phyloP scores from a whole-genome alignment of 352 stramenopile species.

The Peronosclerospora sorghi region DNA sequence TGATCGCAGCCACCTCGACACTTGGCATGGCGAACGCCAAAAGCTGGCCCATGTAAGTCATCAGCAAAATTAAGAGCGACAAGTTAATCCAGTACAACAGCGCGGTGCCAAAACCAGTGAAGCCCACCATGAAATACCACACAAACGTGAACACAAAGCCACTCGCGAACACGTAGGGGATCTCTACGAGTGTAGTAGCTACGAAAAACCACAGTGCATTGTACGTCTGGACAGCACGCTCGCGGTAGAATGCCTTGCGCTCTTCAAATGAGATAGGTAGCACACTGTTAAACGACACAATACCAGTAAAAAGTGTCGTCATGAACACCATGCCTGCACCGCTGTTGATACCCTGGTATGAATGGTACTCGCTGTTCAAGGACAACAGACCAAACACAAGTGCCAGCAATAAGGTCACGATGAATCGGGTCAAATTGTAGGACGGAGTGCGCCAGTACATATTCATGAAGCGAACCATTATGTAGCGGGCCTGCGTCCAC shows the following conservation, averaged over 20 bases:
- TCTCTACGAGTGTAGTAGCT: slow-evolving; percentile 78
- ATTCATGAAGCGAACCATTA: slow-evolving; percentile 32
- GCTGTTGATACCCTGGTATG: slow-evolving; percentile 28
- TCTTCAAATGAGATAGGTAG: slow-evolving; percentile 15
- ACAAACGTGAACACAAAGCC: slow-evolving; percentile 24
- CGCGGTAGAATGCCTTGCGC: slow-evolving; percentile 60
- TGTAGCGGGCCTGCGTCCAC: slow-evolving; percentile 22
- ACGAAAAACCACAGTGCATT: slow-evolving; percentile 68
- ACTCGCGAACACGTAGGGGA: slow-evolving; percentile 40
- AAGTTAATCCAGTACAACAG: slow-evolving; percentile 25
- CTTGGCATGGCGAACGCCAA: slow-evolving; percentile 2
- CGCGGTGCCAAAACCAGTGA: slow-evolving; percentile 17
- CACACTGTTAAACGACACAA: slow-evolving; percentile 31
- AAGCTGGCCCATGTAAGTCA: slow-evolving; percentile 28
- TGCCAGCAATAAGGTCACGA: slow-evolving; percentile 16
- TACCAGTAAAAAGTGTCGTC: slow-evolving; percentile 65
- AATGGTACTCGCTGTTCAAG: slow-evolving; percentile 21
- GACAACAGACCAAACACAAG: slow-evolving; percentile 58
- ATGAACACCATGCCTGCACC: slow-evolving; percentile 29
- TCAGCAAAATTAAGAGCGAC: slow-evolving; percentile 23
- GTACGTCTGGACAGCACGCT: slow-evolving; percentile 87
- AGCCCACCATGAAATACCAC: slow-evolving; percentile 31
- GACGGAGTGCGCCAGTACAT: slow-evolving; percentile 83
- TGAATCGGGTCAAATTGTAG: slow-evolving; percentile 77
- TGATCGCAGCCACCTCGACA: slow-evolving; percentile 13